Evolutionary conservation across 768 basidiomycete species (phyloP).

Genomic region (Dentipellis fragilis): DNA sequence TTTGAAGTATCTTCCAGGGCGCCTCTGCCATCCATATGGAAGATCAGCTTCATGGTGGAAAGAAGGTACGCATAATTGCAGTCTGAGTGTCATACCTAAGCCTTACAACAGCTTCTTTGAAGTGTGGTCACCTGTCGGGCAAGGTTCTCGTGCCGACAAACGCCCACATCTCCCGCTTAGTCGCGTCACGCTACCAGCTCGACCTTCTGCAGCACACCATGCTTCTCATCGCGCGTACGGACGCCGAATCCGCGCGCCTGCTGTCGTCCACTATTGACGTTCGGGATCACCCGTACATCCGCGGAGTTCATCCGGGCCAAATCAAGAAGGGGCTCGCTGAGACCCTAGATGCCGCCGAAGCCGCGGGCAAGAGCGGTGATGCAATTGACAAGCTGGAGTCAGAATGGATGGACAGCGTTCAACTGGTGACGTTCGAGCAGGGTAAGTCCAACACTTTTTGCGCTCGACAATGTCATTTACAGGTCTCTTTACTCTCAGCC

Average conservation of each 20-base stretch:
- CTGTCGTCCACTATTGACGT: constrained; percentile 78
- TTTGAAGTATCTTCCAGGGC: constrained; percentile 37
- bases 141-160: constrained; percentile 90
- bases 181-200: constrained; percentile 82
- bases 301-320: constrained; percentile 42
- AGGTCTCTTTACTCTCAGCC: constrained; percentile 26
- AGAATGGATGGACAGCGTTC: constrained; percentile 60
- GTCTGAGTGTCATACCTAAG: neutral
- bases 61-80: constrained; percentile 45
- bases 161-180: constrained; percentile 75
- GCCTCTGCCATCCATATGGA: constrained; percentile 88
- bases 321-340: constrained; percentile 51
- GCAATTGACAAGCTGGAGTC: constrained; percentile 69
- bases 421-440: constrained; percentile 76
- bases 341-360: constrained; percentile 57
- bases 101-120: neutral
- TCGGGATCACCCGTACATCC: constrained; percentile 71
- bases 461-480: constrained; percentile 1
- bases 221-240: constrained; percentile 86
- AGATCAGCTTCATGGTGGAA: constrained; percentile 90
- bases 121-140: constrained; percentile 84
- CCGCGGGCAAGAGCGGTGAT: constrained; percentile 47
- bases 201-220: constrained; percentile 84
- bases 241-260: constrained; percentile 80
- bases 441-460: constrained; percentile 34